Evolutionary conservation across 2,329 filamentous ascomycete species (phyloP).

Genomic region (Penicillium brevicompactum): DNA sequence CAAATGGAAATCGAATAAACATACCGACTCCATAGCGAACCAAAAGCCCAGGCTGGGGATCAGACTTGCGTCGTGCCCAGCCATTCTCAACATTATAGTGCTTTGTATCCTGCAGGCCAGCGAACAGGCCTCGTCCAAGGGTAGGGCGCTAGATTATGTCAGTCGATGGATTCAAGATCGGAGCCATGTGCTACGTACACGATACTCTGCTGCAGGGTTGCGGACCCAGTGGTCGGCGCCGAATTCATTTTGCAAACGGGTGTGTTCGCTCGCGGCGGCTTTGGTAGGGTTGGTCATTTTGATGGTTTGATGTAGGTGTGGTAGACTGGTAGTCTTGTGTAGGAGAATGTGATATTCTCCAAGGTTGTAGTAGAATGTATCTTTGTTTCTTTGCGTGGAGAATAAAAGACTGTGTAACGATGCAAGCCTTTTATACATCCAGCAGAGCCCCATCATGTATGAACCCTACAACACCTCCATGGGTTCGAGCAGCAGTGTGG

Average conservation of each 20-base stretch:
- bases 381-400: neutral
- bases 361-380: neutral
- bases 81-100: constrained; percentile 41
- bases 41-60: constrained; percentile 18
- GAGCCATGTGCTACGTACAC: constrained; percentile 20
- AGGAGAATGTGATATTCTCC: neutral
- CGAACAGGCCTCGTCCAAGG: constrained; percentile 40
- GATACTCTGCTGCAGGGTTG: constrained; percentile 16
- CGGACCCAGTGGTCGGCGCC: constrained; percentile 42
- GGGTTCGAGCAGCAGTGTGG: constrained; percentile 1
- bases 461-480: neutral
- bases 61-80: constrained; percentile 35
- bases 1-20: constrained; percentile 4
- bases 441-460: neutral
- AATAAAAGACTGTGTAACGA: neutral
- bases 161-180: neutral
- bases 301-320: neutral
- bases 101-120: constrained; percentile 41
- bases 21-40: constrained; percentile 26
- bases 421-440: constrained; percentile 5
- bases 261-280: neutral
- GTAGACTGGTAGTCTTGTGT: neutral
- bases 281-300: constrained; percentile 15
- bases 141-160: constrained; percentile 30
- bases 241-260: constrained; percentile 37